Evolutionary conservation across 129 eudicot species (phyloP), one percentile per base, ranked within the genome.

Genomic region (Glebionis coronaria): DNA sequence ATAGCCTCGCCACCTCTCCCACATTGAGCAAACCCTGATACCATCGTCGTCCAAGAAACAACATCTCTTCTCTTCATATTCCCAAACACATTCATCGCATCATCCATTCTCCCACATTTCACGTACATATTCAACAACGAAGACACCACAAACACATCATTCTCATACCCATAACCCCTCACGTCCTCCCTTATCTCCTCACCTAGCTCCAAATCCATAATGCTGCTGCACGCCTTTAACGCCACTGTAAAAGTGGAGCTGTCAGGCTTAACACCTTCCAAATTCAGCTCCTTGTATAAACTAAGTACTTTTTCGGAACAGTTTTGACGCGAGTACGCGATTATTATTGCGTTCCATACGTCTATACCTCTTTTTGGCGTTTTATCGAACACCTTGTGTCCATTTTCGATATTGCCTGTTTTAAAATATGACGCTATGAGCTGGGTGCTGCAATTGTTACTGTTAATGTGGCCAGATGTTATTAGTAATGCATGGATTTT

Each of bases 181-280:
- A 82, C 95, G 9, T 63, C 73, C 55, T 56, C 66, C 71, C 93
- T 77, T 63, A 91, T 79, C 27, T 79, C 82, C 50, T 72, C 84
- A 0, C 95, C 97, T 67, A 47, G 67, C 60, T 83, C 78, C 72
- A 87, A 77, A 70, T 91, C 81, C 80, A 77, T 66, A 73, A 70
- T 61, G 65, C 76, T 79, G 4, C 93, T 69, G 73, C 97, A 91
- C 59, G 97, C 95, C 76, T 85, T 91, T 67, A 87, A 78, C 4
- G 90, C 81, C 51, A 88, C 71, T 0, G 95, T 91, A 74, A 91
- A 91, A 55, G 97, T 82, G 42, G 97, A 91, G 85, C 97, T 91
- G 53, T 91, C 97, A 3, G 88, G 90, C 57, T 63, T 77, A 72
- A 83, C 72, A 42, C 82, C 85, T 56, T 80, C 82, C 42, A 27